A percentile compares a stretch with the other conserved stretches of the same genome.
Conservation (phyloP, 1,284 basidiomycete species). For the Phenoliferia sp. region DNA sequence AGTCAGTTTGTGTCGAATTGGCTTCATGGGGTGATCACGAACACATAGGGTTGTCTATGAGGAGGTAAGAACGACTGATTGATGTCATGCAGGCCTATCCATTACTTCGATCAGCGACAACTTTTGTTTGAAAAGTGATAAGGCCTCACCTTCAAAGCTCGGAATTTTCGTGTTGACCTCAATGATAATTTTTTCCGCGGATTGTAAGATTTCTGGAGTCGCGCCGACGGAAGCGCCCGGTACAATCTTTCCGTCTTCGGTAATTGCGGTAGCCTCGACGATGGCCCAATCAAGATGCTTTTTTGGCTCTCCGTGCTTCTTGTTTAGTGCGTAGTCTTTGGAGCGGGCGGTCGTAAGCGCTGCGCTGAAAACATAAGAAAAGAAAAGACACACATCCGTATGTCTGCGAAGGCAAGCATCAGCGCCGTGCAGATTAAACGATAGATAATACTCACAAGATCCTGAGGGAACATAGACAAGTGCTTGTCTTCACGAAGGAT, state of each 20-base stretch:
- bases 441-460: too few species aligned
- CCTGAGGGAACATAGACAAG: conserved; percentile 29
- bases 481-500: conserved; percentile 35
- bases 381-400: conserved; percentile 44
- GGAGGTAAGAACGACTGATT: conserved; percentile 50
- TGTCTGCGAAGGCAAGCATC: conserved; percentile 36
- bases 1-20: too few species aligned
- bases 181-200: conserved; percentile 53
- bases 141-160: conserved; percentile 47
- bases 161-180: conserved; percentile 52
- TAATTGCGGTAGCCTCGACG: conserved; percentile 53
- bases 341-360: not conserved
- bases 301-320: conserved; percentile 41
- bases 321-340: conserved; percentile 45
- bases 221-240: conserved; percentile 54
- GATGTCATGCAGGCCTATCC: conserved; percentile 49
- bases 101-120: not conserved
- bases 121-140: too few species aligned
- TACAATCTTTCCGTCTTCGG: conserved; percentile 52
- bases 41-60: conserved; percentile 50
- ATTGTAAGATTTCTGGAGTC: conserved; percentile 52
- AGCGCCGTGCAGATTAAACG: too few species aligned
- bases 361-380: not conserved
- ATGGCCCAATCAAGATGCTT: conserved; percentile 54
- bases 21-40: too few species aligned